Percentiles rank a stretch among this genome's conserved stretches.
phyloP scores from a whole-genome alignment of 495 filamentous ascomycete genomes.

The Talaromyces trachyspermus region DNA sequence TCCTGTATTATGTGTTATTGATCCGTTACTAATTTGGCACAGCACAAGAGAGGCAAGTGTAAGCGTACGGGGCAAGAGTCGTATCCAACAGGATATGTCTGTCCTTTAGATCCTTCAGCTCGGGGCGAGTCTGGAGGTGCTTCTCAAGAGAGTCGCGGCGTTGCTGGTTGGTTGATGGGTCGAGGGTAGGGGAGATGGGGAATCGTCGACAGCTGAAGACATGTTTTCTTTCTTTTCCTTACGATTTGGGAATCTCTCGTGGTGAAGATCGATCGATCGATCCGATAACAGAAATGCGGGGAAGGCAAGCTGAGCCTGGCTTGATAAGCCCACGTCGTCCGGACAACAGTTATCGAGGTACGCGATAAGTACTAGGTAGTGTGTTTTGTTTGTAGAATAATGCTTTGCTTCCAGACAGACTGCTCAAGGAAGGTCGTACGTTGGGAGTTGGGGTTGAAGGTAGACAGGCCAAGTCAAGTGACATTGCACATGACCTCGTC shows the following conservation, averaged over 20 bases:
- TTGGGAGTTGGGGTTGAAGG: not conserved
- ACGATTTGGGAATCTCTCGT: not conserved
- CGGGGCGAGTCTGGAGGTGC: slow-evolving; percentile 71
- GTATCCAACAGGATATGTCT: slow-evolving; percentile 67
- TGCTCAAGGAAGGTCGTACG: no score
- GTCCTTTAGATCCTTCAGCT: slow-evolving; percentile 71
- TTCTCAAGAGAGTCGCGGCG: slow-evolving; percentile 87
- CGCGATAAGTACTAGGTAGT: no score
- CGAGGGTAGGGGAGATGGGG: slow-evolving; percentile 35
- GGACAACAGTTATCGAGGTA: no score
- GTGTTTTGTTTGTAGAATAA: no score
- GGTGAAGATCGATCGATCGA: not conserved
- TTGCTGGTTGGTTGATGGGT: slow-evolving; percentile 41
- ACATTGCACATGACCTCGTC: not conserved
- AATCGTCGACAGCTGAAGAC: slow-evolving; percentile 26
- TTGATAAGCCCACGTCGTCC: no score
- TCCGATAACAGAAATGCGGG: slow-evolving; percentile 2
- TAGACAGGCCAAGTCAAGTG: not conserved
- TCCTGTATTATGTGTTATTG: not conserved
- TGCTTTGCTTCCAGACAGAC: no score
- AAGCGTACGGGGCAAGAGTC: slow-evolving; percentile 57
- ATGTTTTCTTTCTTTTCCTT: not conserved
- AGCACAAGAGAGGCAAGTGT: not conserved
- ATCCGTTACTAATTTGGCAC: not conserved
- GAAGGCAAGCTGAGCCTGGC: slow-evolving; percentile 1